Conservation (phyloP, 225 moss, liverwort and hornwort genomes). For the Physcomitrellopsis africana region DNA sequence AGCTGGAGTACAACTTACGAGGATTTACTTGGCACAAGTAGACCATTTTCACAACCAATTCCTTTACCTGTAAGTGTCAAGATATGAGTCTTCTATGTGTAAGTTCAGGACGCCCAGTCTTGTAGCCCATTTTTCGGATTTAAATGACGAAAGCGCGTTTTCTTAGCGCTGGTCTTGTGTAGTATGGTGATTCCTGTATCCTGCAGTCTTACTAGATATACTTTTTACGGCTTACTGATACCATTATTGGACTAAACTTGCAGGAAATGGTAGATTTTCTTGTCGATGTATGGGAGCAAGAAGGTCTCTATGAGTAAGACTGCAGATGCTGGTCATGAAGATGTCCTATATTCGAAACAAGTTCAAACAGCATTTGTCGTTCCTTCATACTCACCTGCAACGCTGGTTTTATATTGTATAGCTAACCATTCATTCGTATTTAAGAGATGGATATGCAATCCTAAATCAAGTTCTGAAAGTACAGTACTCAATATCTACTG, state of each 20-base stretch:
- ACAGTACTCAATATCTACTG: neutral
- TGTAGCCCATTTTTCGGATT: conserved; percentile 3
- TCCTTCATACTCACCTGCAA: conserved; percentile 20
- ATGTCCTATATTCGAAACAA: conserved; percentile 21
- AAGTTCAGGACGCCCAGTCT: conserved; percentile 3
- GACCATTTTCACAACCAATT: conserved; percentile 50
- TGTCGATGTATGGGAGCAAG: conserved; percentile 97
- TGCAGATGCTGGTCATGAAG: neutral
- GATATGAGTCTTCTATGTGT: neutral
- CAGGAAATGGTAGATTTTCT: conserved; percentile 99
- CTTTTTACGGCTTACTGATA: neutral
- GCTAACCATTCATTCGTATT: conserved; percentile 40
- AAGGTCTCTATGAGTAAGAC: conserved; percentile 79
- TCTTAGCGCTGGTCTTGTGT: neutral
- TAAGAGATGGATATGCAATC: conserved; percentile 22
- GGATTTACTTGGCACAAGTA: conserved; percentile 55
- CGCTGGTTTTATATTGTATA: conserved; percentile 32
- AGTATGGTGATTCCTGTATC: neutral
- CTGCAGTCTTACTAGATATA: conserved; percentile 3
- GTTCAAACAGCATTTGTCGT: conserved; percentile 12
- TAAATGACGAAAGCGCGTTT: neutral
- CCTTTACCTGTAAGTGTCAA: conserved; percentile 45
- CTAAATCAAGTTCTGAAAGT: conserved; percentile 24
- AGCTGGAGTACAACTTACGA: conserved; percentile 63
- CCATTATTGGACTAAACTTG: conserved; percentile 17